phyloP scores from a whole-genome alignment of 108 stramenopile species.

The Cyclotella sp. region DNA sequence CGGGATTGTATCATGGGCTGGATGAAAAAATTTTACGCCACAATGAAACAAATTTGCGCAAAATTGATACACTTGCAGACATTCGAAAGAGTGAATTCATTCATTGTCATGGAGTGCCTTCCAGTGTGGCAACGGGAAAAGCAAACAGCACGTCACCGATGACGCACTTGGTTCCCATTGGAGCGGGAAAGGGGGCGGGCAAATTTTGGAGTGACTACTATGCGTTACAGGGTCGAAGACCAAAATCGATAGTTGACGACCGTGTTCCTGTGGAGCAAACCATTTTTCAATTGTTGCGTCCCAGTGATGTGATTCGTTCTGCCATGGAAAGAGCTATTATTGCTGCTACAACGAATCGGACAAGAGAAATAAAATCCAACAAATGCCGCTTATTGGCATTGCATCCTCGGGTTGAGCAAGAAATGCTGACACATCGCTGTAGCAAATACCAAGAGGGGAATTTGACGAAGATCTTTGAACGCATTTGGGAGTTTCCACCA shows the following conservation, averaged over 20 bases:
- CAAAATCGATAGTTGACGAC: not conserved
- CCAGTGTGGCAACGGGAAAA: not conserved
- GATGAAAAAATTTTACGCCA: conserved; percentile 25
- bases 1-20: conserved; percentile 26
- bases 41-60: conserved; percentile 36
- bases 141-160: not conserved
- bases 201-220: conserved; percentile 35
- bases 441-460: conserved; percentile 61
- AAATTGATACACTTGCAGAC: conserved; percentile 9
- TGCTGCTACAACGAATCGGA: conserved; percentile 8
- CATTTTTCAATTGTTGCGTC: conserved; percentile 29
- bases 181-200: conserved; percentile 27
- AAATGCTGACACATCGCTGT: conserved; percentile 76
- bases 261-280: conserved; percentile 31
- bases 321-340: conserved; percentile 21
- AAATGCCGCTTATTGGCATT: conserved; percentile 48
- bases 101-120: conserved; percentile 13
- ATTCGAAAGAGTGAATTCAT: conserved; percentile 3
- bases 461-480: conserved; percentile 64
- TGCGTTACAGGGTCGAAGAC: conserved; percentile 8
- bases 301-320: conserved; percentile 14
- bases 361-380: not conserved
- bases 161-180: conserved; percentile 41
- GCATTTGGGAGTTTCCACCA: conserved; percentile 35
- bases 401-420: conserved; percentile 80